Conservation (phyloP, 768 basidiomycete species). For the Psilocybe azurescens region DNA sequence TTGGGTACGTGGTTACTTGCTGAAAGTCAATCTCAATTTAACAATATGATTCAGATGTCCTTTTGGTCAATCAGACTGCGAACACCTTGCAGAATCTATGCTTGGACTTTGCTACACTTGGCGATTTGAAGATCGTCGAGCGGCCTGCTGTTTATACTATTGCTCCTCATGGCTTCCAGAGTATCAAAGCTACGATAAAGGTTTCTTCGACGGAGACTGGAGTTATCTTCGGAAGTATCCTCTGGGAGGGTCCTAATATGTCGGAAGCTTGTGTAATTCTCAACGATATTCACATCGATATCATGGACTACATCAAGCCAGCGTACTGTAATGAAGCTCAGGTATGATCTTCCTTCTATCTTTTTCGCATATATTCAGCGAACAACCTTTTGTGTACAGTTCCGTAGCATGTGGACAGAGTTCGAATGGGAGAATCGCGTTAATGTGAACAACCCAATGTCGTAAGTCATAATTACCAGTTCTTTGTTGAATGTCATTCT, state of each 20-base stretch:
- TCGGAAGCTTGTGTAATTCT: conserved; percentile 91
- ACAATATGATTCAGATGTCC: conserved; percentile 64
- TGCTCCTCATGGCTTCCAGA: conserved; percentile 97
- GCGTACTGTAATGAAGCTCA: conserved; percentile 95
- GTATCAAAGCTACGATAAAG: conserved; percentile 98
- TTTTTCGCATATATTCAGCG: neutral
- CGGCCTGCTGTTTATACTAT: conserved; percentile 93
- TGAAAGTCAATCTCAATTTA: neutral
- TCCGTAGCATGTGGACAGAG: conserved; percentile 99
- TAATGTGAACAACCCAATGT: conserved; percentile 84
- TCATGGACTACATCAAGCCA: conserved; percentile 98
- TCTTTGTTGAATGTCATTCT: neutral
- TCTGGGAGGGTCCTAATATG: conserved; percentile 92
- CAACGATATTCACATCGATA: conserved; percentile 98
- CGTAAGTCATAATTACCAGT: conserved; percentile 53
- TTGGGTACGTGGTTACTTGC: conserved; percentile 59
- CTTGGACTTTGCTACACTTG: conserved; percentile 95
- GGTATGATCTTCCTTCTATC: conserved; percentile 47
- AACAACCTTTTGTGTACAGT: conserved; percentile 48
- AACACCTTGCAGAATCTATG: conserved; percentile 97
- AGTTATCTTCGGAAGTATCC: conserved; percentile 96
- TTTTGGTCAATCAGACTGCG: conserved; percentile 94
- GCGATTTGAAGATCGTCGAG: conserved; percentile 96
- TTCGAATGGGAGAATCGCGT: conserved; percentile 99
- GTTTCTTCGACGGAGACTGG: conserved; percentile 98